A percentile compares a stretch with the other conserved stretches of the same genome.
phyloP scores from a whole-genome alignment of 177 flowering plant species.

The Vitis hybrid region DNA sequence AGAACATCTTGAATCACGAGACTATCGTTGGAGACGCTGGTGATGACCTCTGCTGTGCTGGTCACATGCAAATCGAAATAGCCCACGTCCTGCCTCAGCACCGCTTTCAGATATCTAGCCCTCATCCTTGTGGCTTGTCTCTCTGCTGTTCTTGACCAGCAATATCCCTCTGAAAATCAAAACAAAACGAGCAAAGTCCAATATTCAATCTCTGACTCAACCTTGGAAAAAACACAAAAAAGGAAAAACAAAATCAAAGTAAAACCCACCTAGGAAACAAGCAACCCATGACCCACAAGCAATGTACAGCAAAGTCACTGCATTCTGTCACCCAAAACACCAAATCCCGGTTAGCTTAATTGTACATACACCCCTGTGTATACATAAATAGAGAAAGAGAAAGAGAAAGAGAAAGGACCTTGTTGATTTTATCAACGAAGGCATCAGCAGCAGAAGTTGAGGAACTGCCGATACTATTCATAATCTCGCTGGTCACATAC shows the following conservation, averaged over 20 bases:
- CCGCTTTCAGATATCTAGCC: conserved; percentile 62
- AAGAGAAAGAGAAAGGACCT: conserved; percentile 30
- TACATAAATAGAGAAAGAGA: too few species aligned
- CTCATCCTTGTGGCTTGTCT: conserved; percentile 74
- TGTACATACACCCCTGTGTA: background rate
- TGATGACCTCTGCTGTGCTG: conserved; percentile 75
- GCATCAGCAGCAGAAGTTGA: conserved; percentile 7
- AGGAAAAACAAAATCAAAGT: background rate
- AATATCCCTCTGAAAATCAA: conserved; percentile 56
- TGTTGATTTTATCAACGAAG: conserved; percentile 37
- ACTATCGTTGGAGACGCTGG: conserved; percentile 79
- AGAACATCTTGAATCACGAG: conserved; percentile 83
- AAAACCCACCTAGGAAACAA: conserved; percentile 52
- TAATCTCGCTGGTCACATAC: conserved; percentile 44
- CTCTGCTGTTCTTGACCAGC: conserved; percentile 83
- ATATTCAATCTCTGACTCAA: background rate
- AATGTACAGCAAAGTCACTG: conserved; percentile 42
- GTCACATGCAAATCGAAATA: conserved; percentile 82
- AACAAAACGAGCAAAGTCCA: background rate
- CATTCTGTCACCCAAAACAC: conserved; percentile 41
- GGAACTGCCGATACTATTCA: conserved; percentile 63
- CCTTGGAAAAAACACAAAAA: background rate
- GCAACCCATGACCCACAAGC: conserved; percentile 47
- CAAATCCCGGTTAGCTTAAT: conserved; percentile 1
- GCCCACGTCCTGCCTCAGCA: conserved; percentile 74